A percentile compares a stretch with the other conserved stretches of the same genome.
Conservation (phyloP, 352 stramenopile species). For the Globisporangium spiculum region DNA sequence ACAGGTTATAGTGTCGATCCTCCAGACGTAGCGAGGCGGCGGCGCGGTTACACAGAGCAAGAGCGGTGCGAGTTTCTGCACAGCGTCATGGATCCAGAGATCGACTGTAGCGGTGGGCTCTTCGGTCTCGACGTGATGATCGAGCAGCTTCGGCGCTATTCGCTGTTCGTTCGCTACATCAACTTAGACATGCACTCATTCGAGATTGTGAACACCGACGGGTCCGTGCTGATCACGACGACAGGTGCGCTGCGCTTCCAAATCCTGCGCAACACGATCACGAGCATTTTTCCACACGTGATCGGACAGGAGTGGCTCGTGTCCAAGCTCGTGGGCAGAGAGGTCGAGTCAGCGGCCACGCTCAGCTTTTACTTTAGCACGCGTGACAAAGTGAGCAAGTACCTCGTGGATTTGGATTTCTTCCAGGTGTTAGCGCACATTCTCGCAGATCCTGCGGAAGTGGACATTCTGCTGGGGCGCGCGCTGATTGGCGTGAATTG, state of each 20-base stretch:
- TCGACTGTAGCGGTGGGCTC: constrained; percentile 24
- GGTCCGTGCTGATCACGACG: constrained; percentile 23
- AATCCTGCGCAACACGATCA: constrained; percentile 28
- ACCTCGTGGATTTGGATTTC: constrained; percentile 28
- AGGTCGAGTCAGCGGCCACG: constrained; percentile 9
- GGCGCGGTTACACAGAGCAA: background rate
- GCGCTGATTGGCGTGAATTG: constrained; percentile 28
- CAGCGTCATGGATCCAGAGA: constrained; percentile 23
- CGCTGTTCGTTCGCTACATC: constrained; percentile 25
- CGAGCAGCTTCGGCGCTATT: constrained; percentile 30
- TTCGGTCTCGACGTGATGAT: constrained; percentile 27
- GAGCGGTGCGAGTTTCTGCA: constrained; percentile 23
- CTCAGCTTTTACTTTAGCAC: constrained; percentile 27
- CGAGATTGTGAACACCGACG: constrained; percentile 21
- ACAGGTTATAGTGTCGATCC: constrained; percentile 3
- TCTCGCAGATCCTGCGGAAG: constrained; percentile 18
- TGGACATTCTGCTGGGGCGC: constrained; percentile 14
- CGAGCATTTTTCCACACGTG: constrained; percentile 26
- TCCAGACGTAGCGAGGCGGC: background rate
- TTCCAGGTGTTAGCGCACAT: constrained; percentile 19
- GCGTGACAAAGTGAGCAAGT: constrained; percentile 17
- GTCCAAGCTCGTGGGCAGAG: constrained; percentile 21
- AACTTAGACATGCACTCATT: constrained; percentile 21
- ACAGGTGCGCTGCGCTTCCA: constrained; percentile 22
- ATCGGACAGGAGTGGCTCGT: constrained; percentile 23